These are phyloP conservation scores for Musa schizocarpa DNA, from an alignment of 176 grass and related monocot species.

Conservation along the genomic window DNA sequence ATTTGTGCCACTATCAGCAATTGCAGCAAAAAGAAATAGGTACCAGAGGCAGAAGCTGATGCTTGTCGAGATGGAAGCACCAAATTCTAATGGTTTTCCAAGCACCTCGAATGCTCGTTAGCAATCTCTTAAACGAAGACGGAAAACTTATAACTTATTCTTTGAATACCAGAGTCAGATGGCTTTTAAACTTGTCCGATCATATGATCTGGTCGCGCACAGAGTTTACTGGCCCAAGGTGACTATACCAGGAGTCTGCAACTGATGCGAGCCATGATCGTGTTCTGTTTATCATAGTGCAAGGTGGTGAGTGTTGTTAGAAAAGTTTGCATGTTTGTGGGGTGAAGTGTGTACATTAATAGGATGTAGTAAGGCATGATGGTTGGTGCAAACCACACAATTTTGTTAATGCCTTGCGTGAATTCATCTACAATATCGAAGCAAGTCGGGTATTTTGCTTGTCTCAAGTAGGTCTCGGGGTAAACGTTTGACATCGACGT, in stretches of 20 bases:
- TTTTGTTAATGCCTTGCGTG: not conserved
- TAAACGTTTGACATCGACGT: not conserved
- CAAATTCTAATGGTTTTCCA: slow-evolving; percentile 50
- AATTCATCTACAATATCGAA: not conserved
- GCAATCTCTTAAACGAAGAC: not conserved
- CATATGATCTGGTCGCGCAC: not conserved
- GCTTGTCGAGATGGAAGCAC: slow-evolving; percentile 85
- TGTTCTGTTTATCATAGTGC: not conserved
- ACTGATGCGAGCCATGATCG: not conserved
- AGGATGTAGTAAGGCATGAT: not conserved
- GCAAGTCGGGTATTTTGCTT: not conserved
- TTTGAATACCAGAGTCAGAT: not conserved
- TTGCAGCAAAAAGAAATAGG: slow-evolving; percentile 90
- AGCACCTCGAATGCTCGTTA: slow-evolving; percentile 35
- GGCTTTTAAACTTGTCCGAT: not conserved
- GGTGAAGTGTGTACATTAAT: not conserved
- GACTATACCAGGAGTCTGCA: not conserved
- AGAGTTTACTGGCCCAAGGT: not conserved
- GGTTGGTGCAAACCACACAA: not conserved
- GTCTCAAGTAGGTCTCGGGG: not conserved
- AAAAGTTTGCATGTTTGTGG: not conserved
- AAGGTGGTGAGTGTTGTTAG: not conserved
- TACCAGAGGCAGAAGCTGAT: slow-evolving; percentile 93
- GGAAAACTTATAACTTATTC: not conserved
- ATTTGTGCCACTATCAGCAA: slow-evolving; percentile 37